These are phyloP conservation scores for Cairneyella variabilis DNA, from an alignment of 495 filamentous ascomycete species.

Conservation along the genomic window DNA sequence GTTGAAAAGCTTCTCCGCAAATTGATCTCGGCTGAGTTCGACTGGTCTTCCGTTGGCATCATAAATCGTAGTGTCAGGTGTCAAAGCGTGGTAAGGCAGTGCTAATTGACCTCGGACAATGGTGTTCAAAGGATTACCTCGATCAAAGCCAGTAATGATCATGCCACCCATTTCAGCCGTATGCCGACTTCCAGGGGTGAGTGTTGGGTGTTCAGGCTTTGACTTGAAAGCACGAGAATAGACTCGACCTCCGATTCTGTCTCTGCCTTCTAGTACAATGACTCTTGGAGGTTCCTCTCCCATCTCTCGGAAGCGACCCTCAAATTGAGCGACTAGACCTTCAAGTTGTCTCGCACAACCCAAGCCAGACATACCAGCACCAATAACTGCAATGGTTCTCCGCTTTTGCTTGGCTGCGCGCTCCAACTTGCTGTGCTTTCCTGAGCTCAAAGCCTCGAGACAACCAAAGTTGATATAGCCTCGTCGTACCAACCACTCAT, in stretches of 20 bases:
- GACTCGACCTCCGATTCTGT: conserved; percentile 86
- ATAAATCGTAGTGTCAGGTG: conserved; percentile 84
- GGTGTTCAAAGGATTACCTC: conserved; percentile 88
- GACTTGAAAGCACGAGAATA: conserved; percentile 80
- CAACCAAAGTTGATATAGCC: conserved; percentile 99
- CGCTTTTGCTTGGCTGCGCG: conserved; percentile 37
- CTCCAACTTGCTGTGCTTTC: conserved; percentile 26
- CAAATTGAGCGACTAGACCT: conserved; percentile 73
- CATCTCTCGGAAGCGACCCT: conserved; percentile 53
- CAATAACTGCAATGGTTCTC: conserved; percentile 78
- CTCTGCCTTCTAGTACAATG: conserved; percentile 81
- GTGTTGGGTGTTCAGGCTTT: conserved; percentile 39
- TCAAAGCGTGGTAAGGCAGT: conserved; percentile 77
- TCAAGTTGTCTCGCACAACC: conserved; percentile 91
- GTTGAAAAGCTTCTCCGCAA: conserved; percentile 88
- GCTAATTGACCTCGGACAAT: conserved; percentile 89
- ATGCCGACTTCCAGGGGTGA: conserved; percentile 50
- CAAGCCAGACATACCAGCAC: conserved; percentile 91
- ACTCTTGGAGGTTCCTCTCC: conserved; percentile 69
- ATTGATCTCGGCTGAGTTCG: conserved; percentile 70
- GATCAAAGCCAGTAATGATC: conserved; percentile 95
- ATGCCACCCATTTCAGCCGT: conserved; percentile 96
- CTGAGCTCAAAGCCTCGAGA: conserved; percentile 51
- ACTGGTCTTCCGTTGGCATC: conserved; percentile 82
- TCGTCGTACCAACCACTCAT: conserved; percentile 84